A percentile compares a stretch with the other conserved stretches of the same genome.
Evolutionary conservation across 2,329 filamentous ascomycete genomes (phyloP).

Genomic region (Curvularia hawaiiensis): DNA sequence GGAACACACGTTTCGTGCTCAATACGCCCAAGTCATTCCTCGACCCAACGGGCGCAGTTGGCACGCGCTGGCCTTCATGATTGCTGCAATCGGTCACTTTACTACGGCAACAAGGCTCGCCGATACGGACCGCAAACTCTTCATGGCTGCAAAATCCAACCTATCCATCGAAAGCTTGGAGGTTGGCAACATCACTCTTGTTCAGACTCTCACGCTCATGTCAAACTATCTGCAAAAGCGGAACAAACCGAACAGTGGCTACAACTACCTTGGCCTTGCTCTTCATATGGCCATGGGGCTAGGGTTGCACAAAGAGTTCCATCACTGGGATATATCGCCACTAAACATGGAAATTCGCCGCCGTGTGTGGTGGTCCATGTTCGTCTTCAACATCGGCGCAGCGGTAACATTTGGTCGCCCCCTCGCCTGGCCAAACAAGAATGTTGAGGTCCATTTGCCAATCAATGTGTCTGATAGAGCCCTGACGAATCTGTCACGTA

Average conservation of each 20-base stretch:
- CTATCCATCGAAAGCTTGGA: slow-evolving; percentile 56
- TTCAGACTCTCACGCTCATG: slow-evolving; percentile 55
- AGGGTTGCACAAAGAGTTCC: slow-evolving; percentile 58
- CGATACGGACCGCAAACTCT: slow-evolving; percentile 1
- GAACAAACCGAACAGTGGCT: slow-evolving; percentile 58
- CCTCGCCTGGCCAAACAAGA: slow-evolving; percentile 28
- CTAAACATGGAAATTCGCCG: slow-evolving; percentile 43
- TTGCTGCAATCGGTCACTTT: slow-evolving; percentile 1
- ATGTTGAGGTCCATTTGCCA: slow-evolving; percentile 16
- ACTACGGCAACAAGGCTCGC: slow-evolving; percentile 2
- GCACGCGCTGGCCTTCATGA: slow-evolving; percentile 1
- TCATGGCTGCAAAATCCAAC: slow-evolving; percentile 47
- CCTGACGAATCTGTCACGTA: slow-evolving; percentile 40
- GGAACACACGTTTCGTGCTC: slow-evolving; percentile 54
- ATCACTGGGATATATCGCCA: slow-evolving; percentile 53
- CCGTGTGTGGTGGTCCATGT: slow-evolving; percentile 47
- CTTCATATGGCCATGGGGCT: slow-evolving; percentile 57
- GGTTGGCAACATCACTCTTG: slow-evolving; percentile 55
- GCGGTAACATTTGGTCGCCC: slow-evolving; percentile 58
- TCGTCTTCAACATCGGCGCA: slow-evolving; percentile 57
- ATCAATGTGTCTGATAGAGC: slow-evolving; percentile 19
- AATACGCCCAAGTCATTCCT: slow-evolving; percentile 52
- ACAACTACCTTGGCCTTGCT: slow-evolving; percentile 56
- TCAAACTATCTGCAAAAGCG: slow-evolving; percentile 58
- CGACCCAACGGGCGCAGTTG: slow-evolving; percentile 39